Conservation (phyloP, 2,329 filamentous ascomycete genomes). For the Fusarium pseudograminearum region DNA sequence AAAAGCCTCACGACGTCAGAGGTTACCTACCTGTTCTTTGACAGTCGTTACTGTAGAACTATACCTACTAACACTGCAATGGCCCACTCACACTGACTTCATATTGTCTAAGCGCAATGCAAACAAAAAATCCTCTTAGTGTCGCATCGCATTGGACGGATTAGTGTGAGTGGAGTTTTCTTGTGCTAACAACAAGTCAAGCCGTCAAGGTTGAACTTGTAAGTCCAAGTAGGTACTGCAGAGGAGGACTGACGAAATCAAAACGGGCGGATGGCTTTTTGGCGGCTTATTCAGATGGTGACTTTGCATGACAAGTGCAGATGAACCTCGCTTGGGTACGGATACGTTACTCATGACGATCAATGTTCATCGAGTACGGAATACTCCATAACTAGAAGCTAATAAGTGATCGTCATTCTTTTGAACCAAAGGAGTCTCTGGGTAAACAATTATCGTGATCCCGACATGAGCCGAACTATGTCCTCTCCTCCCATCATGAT, state of each 20-base stretch:
- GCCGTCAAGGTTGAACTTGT: neutral
- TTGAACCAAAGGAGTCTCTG: neutral
- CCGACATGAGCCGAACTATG: constrained; percentile 26
- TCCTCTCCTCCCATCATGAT: constrained; percentile 13
- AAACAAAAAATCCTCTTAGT: constrained; percentile 21
- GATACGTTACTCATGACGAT: constrained; percentile 10
- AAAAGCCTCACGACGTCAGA: constrained; percentile 44
- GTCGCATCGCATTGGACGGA: constrained; percentile 11
- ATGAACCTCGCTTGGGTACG: constrained; percentile 11
- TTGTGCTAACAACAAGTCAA: neutral
- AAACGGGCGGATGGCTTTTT: neutral
- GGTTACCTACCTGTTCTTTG: constrained; percentile 1
- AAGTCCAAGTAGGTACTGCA: neutral
- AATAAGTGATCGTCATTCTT: constrained; percentile 6
- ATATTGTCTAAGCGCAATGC: neutral
- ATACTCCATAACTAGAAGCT: neutral
- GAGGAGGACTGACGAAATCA: neutral
- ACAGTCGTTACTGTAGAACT: neutral
- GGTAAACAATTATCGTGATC: constrained; percentile 2
- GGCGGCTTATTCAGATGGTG: constrained; percentile 17
- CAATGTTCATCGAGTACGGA: neutral
- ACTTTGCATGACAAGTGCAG: neutral
- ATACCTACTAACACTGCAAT: neutral
- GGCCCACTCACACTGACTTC: constrained; percentile 30
- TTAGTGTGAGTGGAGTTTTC: constrained; percentile 36